These are phyloP conservation scores for Tolypocladium sp. DNA, from an alignment of 2,329 filamentous ascomycete species.

Conservation along the genomic window DNA sequence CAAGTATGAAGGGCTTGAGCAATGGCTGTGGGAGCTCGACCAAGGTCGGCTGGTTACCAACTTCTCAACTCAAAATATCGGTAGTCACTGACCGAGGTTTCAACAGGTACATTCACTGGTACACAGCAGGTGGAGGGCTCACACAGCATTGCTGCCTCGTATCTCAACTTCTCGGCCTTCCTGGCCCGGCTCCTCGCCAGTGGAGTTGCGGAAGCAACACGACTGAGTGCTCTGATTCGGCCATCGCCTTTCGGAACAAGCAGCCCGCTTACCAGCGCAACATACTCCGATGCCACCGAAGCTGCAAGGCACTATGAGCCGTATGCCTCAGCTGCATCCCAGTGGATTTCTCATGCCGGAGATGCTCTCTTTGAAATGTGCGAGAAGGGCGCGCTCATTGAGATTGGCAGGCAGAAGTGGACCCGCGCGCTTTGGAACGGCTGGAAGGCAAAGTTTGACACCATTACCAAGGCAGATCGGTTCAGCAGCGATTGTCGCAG, in stretches of 20 bases:
- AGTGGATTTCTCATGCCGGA: constrained; percentile 1
- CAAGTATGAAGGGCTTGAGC: too few relatives aligned
- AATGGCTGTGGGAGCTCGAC: too few relatives aligned
- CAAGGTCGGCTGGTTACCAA: too few relatives aligned
- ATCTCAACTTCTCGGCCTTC: constrained; percentile 2
- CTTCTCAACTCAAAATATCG: too few relatives aligned
- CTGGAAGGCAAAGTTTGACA: not conserved
- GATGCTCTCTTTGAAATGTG: constrained; percentile 1
- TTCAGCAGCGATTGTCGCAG: not conserved
- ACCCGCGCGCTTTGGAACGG: constrained; percentile 1
- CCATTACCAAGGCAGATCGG: not conserved
- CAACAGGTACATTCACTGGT: not conserved
- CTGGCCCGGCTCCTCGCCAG: not conserved
- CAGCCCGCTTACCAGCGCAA: not conserved
- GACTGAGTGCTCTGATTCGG: not conserved
- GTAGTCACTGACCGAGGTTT: too few relatives aligned
- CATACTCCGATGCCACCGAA: not conserved
- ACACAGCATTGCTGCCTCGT: not conserved
- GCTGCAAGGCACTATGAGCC: not conserved
- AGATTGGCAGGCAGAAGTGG: constrained; percentile 1
- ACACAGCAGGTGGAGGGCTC: not conserved
- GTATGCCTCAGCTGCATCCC: not conserved
- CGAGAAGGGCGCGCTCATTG: not conserved
- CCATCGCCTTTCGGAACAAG: not conserved
- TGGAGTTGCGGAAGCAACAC: not conserved